phyloP scores from a whole-genome alignment of 2,329 filamentous ascomycete genomes.

The Camptophora hylomeconis region DNA sequence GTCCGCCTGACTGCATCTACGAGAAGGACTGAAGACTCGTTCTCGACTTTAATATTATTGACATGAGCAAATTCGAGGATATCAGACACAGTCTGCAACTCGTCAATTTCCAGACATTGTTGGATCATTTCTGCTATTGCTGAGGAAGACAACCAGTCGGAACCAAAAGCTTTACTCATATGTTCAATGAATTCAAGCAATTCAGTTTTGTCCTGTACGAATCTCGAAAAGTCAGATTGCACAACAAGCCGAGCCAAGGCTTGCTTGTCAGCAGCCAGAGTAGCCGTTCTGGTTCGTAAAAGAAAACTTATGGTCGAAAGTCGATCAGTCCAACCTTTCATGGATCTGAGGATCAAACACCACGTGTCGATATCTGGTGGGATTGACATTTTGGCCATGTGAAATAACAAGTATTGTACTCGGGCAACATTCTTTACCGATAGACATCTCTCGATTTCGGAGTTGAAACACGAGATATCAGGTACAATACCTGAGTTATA shows the following conservation, averaged over 20 bases:
- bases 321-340: neutral
- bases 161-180: neutral
- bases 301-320: neutral
- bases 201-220: neutral
- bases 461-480: constrained; percentile 4
- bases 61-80: constrained; percentile 1
- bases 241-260: neutral
- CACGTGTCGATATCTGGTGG: neutral
- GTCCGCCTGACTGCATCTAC: no score
- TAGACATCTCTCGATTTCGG: constrained; percentile 1
- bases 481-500: constrained; percentile 1
- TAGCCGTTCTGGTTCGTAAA: neutral
- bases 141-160: constrained; percentile 1
- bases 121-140: neutral
- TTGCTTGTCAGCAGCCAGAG: neutral
- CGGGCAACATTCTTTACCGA: neutral
- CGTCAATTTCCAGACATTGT: neutral
- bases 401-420: neutral
- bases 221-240: neutral
- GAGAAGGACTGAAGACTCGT: neutral
- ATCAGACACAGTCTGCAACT: constrained; percentile 1
- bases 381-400: neutral
- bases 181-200: neutral
- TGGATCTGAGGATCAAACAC: constrained; percentile 1
- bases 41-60: neutral